A percentile compares a stretch with the other conserved stretches of the same genome.
Evolutionary conservation across 371 early-diverging fungal species (phyloP).

Genomic region (Mucor sp.): DNA sequence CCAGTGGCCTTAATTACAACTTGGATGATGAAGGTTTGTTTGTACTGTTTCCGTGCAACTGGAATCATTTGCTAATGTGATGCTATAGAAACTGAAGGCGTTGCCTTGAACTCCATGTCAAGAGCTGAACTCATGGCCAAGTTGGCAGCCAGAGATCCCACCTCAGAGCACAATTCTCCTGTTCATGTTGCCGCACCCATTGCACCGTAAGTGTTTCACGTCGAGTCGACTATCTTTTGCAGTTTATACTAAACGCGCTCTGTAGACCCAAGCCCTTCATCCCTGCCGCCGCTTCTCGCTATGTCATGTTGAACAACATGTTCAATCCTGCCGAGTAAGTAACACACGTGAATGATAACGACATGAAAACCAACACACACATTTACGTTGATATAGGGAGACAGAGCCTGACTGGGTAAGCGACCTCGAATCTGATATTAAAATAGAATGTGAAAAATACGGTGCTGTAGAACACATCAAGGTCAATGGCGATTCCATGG

Average conservation of each 20-base stretch:
- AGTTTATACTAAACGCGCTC: neutral
- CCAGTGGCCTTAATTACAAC: constrained; percentile 29
- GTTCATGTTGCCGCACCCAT: constrained; percentile 7
- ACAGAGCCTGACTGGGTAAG: constrained; percentile 86
- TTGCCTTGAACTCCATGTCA: constrained; percentile 73
- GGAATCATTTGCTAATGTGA: neutral
- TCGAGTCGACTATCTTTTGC: neutral
- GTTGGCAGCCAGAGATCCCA: constrained; percentile 60
- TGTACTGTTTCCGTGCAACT: neutral
- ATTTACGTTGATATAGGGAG: constrained; percentile 61
- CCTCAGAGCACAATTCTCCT: neutral
- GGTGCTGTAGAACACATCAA: constrained; percentile 80
- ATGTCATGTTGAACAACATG: constrained; percentile 89
- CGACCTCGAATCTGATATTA: constrained; percentile 88
- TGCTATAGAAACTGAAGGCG: constrained; percentile 64
- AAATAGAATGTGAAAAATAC: constrained; percentile 79
- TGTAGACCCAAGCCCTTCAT: constrained; percentile 46
- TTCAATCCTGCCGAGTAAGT: constrained; percentile 89
- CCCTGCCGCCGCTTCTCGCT: constrained; percentile 50
- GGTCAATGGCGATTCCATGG: constrained; percentile 71
- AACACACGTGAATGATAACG: neutral
- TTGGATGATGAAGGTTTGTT: constrained; percentile 61
- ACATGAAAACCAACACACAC: neutral
- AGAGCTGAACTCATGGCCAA: constrained; percentile 89
- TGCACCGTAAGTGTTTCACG: constrained; percentile 24